A percentile compares a stretch with the other conserved stretches of the same genome.
Conservation (phyloP, 2,329 filamentous ascomycete genomes). For the Aphanocladium album region DNA sequence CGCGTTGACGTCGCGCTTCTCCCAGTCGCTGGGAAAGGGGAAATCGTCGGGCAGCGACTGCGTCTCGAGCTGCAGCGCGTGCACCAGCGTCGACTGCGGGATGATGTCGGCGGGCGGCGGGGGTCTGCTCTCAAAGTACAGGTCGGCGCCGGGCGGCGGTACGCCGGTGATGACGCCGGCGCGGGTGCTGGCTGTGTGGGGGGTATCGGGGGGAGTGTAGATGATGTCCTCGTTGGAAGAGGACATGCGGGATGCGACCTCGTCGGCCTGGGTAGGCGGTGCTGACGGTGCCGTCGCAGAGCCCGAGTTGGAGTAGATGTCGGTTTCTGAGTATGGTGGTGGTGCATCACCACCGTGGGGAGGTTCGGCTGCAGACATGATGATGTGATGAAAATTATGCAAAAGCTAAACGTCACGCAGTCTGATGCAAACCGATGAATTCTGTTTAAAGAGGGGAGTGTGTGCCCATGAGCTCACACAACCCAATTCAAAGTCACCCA, state of each 20-base stretch:
- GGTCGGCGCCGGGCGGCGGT: conserved; percentile 20
- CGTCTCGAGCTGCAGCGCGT: conserved; percentile 31
- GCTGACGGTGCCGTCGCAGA: conserved; percentile 22
- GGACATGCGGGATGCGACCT: conserved; percentile 32
- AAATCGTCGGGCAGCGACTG: conserved; percentile 38
- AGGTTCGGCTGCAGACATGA: neutral
- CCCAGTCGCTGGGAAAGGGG: conserved; percentile 36
- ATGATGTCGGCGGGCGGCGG: conserved; percentile 22
- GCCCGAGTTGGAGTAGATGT: conserved; percentile 48
- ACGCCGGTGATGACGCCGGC: neutral
- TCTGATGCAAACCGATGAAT: neutral
- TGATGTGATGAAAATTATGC: neutral
- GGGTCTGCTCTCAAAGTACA: conserved; percentile 45
- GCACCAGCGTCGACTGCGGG: conserved; percentile 26
- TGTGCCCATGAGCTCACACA: neutral
- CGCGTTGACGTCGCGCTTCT: conserved; percentile 38
- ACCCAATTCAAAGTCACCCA: neutral
- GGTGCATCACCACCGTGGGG: conserved; percentile 33
- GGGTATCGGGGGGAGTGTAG: conserved; percentile 49
- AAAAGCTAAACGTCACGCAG: neutral
- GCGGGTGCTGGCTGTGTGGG: conserved; percentile 28
- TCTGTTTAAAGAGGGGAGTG: neutral
- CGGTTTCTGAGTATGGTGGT: conserved; percentile 54
- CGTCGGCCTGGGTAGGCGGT: conserved; percentile 27
- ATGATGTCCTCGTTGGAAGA: conserved; percentile 41